Conservation (phyloP, 371 early-diverging fungal genomes). For the Haplosporangium sp. region DNA sequence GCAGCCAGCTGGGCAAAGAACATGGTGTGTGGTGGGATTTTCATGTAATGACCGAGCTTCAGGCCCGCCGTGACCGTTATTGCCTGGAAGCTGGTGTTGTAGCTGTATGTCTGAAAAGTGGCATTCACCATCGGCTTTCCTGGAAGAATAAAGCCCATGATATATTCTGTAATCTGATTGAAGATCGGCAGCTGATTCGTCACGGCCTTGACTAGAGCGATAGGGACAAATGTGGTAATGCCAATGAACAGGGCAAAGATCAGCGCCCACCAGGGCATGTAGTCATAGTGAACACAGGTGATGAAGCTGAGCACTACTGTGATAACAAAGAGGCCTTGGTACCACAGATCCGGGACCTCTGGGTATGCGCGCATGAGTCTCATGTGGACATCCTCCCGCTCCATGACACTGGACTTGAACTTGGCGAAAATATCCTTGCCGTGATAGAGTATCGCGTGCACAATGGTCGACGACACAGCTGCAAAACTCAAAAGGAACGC, state of each 20-base stretch:
- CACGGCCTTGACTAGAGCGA: slow-evolving; percentile 69
- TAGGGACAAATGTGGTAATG: slow-evolving; percentile 71
- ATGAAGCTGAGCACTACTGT: slow-evolving; percentile 60
- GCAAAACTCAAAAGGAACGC: slow-evolving; percentile 56
- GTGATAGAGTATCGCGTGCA: slow-evolving; percentile 60
- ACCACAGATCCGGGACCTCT: slow-evolving; percentile 79
- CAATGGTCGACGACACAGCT: slow-evolving; percentile 57
- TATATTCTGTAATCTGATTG: slow-evolving; percentile 61
- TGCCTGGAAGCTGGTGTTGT: slow-evolving; percentile 65
- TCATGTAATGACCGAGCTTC: slow-evolving; percentile 57
- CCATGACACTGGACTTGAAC: slow-evolving; percentile 3
- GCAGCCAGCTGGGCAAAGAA: slow-evolving; percentile 57
- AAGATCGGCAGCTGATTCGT: slow-evolving; percentile 28
- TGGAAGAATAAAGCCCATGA: slow-evolving; percentile 71
- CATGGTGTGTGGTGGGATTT: slow-evolving; percentile 62
- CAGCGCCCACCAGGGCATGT: slow-evolving; percentile 74
- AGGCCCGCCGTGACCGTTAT: slow-evolving; percentile 66
- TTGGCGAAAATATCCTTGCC: slow-evolving; percentile 50
- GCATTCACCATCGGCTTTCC: slow-evolving; percentile 72
- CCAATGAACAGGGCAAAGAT: slow-evolving; percentile 71
- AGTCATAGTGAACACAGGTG: slow-evolving; percentile 63
- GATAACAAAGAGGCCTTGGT: slow-evolving; percentile 60
- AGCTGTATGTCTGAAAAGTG: slow-evolving; percentile 73
- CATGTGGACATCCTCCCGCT: slow-evolving; percentile 73
- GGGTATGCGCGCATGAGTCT: slow-evolving; percentile 72